Conservation (phyloP, 805 yeast genomes). For the Sugiyamaella qingdaonensis region DNA sequence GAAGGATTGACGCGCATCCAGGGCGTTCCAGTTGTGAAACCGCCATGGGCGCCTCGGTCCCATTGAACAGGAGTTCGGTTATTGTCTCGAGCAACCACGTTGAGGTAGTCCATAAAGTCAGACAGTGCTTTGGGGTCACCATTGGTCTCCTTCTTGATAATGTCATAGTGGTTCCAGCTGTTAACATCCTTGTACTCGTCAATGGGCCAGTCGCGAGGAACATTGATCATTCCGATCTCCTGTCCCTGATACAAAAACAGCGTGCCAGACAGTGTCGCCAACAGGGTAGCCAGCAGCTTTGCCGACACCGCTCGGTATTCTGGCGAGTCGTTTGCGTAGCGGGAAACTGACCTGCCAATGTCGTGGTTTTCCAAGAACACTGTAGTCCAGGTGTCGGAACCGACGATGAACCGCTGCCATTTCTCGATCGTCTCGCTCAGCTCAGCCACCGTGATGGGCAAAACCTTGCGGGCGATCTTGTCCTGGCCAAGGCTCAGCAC, state of each 20-base stretch:
- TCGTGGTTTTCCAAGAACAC: constrained; percentile 56
- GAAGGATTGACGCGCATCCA: constrained; percentile 53
- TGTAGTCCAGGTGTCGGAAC: constrained; percentile 46
- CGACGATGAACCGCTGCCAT: constrained; percentile 12
- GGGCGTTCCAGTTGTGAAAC: constrained; percentile 44
- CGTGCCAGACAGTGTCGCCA: constrained; percentile 49
- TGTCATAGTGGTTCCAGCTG: constrained; percentile 27
- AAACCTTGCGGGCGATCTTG: constrained; percentile 19
- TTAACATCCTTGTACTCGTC: constrained; percentile 50
- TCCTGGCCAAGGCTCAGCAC: constrained; percentile 4
- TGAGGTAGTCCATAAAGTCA: constrained; percentile 16
- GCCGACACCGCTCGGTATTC: constrained; percentile 39
- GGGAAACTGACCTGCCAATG: constrained; percentile 49
- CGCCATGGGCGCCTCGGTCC: constrained; percentile 43
- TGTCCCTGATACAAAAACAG: constrained; percentile 57
- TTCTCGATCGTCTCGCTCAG: constrained; percentile 7
- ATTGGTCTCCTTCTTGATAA: constrained; percentile 3
- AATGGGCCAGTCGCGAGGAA: constrained; percentile 40
- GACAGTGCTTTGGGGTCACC: constrained; percentile 5
- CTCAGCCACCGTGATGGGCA: constrained; percentile 7
- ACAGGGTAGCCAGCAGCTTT: constrained; percentile 46
- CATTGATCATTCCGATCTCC: constrained; percentile 54
- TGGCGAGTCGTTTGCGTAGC: constrained; percentile 41
- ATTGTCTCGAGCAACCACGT: constrained; percentile 44
- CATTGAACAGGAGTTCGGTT: constrained; percentile 58